Conservation (phyloP, 768 basidiomycete genomes). For the Lentinus brumalis region DNA sequence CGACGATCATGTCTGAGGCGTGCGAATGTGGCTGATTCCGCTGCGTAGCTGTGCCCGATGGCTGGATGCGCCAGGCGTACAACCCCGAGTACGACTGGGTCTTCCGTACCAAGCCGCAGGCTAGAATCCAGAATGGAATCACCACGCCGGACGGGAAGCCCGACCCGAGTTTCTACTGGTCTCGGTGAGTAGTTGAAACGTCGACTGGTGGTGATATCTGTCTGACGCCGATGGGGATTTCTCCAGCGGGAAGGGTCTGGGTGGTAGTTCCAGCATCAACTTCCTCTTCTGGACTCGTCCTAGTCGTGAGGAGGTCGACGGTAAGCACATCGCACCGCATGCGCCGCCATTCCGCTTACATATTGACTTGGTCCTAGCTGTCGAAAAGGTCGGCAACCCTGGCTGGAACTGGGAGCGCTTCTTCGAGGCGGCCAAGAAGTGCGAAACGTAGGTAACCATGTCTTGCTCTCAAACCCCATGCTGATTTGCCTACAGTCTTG, state of each 20-base stretch:
- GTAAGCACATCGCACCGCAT: conserved; percentile 1
- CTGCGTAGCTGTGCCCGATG: neutral
- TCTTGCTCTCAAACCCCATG: too few species aligned
- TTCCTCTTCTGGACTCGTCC: conserved; percentile 37
- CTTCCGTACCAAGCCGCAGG: conserved; percentile 12
- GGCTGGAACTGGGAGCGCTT: conserved; percentile 53
- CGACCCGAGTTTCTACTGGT: neutral
- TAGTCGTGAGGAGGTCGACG: conserved; percentile 33
- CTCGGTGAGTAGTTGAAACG: neutral
- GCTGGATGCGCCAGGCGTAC: conserved; percentile 6
- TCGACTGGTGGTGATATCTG: too few species aligned
- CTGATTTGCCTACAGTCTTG: too few species aligned
- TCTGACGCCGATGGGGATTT: too few species aligned
- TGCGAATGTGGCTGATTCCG: neutral
- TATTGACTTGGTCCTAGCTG: conserved; percentile 6
- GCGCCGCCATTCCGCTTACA: neutral
- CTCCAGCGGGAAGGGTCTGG: conserved; percentile 16
- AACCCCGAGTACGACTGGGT: conserved; percentile 23
- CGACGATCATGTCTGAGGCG: neutral
- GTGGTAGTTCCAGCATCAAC: conserved; percentile 50
- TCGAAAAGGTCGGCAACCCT: conserved; percentile 52
- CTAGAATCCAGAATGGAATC: neutral
- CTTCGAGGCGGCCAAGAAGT: conserved; percentile 40
- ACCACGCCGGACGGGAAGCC: neutral
- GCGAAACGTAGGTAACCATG: conserved; percentile 11